A percentile compares a stretch with the other conserved stretches of the same genome.
Evolutionary conservation across 768 basidiomycete genomes (phyloP).

Genomic region (Naganishia vishniacii): DNA sequence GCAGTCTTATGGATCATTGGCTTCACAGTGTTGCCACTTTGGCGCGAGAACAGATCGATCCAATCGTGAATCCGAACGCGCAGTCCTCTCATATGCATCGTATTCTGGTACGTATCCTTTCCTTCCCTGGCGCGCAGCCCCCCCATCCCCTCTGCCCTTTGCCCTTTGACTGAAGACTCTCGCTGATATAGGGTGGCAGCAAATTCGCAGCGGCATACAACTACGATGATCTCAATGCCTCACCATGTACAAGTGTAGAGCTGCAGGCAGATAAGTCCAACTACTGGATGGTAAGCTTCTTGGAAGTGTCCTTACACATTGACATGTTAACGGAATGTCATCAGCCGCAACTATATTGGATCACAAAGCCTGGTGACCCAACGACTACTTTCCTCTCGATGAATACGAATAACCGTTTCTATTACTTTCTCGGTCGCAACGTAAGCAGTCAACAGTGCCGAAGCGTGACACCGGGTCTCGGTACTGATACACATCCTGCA

Average conservation of each 20-base stretch:
- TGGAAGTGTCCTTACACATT: not conserved
- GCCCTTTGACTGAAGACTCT: not conserved
- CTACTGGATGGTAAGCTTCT: slow-evolving; percentile 31
- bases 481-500: no score
- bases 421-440: slow-evolving; percentile 13
- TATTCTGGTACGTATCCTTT: slow-evolving; percentile 30
- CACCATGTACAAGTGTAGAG: slow-evolving; percentile 27
- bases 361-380: not conserved
- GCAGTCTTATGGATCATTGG: not conserved
- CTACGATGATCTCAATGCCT: slow-evolving; percentile 4
- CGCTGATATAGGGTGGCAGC: slow-evolving; percentile 14
- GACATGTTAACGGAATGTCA: not conserved
- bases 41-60: slow-evolving; percentile 39
- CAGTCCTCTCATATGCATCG: slow-evolving; percentile 42
- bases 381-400: slow-evolving; percentile 6
- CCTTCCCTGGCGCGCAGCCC: no score
- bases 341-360: slow-evolving; percentile 29
- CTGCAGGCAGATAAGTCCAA: slow-evolving; percentile 32
- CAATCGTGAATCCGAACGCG: slow-evolving; percentile 38
- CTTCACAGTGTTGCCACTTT: slow-evolving; percentile 31
- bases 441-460: not conserved
- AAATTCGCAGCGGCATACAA: slow-evolving; percentile 19
- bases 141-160: not conserved
- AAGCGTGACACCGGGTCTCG: no score
- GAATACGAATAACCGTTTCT: slow-evolving; percentile 14